Evolutionary conservation across 208 protist genomes (phyloP).

Genomic region (Trypanosoma platydactyli): DNA sequence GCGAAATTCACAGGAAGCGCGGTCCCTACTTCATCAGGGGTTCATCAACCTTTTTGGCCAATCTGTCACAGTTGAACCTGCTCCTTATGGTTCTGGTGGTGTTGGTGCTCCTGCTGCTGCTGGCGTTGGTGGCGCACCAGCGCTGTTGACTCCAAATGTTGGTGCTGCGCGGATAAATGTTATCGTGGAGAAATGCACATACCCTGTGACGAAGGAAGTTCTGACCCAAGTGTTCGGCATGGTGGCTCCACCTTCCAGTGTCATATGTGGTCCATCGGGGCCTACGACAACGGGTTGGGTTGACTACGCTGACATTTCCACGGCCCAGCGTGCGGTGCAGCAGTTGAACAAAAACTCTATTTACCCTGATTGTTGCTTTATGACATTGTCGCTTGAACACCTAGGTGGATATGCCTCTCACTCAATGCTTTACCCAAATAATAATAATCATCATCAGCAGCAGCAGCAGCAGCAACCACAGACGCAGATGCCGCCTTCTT

Average conservation of each 20-base stretch:
- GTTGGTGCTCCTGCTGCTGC: too few relatives aligned
- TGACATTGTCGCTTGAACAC: conserved; percentile 47
- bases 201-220: conserved; percentile 79
- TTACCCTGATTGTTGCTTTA: conserved; percentile 84
- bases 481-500: conserved; percentile 8
- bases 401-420: conserved; percentile 16
- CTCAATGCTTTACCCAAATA: conserved; percentile 23
- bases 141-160: conserved; percentile 12
- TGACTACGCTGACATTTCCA: conserved; percentile 58
- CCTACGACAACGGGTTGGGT: conserved; percentile 68
- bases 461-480: conserved; percentile 23
- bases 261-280: conserved; percentile 68
- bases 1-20: conserved; percentile 69
- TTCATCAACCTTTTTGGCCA: conserved; percentile 73
- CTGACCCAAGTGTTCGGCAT: conserved; percentile 81
- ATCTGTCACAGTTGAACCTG: conserved; percentile 56
- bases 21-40: conserved; percentile 56
- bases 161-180: conserved; percentile 51
- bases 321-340: conserved; percentile 58
- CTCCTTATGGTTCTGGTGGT: conserved; percentile 1
- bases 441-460: conserved; percentile 17
- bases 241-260: conserved; percentile 50
- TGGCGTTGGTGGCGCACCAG: conserved; percentile 5
- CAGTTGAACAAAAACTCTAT: conserved; percentile 81
- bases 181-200: conserved; percentile 80